A percentile compares a stretch with the other conserved stretches of the same genome.
Evolutionary conservation across 169 alveolate genomes (phyloP).

Genomic region (Plasmodium vivax): DNA sequence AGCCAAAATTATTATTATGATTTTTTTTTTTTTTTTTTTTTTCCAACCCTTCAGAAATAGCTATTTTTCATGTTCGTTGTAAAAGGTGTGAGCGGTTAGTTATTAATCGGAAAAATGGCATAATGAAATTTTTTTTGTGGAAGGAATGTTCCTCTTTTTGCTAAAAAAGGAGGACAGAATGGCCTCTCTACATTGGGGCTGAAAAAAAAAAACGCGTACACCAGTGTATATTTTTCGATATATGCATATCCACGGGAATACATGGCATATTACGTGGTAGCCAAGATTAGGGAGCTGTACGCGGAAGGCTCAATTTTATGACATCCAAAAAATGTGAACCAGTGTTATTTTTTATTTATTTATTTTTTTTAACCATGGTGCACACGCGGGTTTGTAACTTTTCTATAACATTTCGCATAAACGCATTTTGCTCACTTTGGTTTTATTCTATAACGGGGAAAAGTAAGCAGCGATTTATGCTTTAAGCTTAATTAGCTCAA

Average conservation of each 20-base stretch:
- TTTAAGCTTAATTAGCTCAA: neutral
- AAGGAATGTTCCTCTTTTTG: neutral
- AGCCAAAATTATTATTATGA: conserved; percentile 34
- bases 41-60: conserved; percentile 8
- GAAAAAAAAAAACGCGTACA: neutral
- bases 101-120: neutral
- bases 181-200: neutral
- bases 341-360: neutral
- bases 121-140: neutral
- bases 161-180: neutral
- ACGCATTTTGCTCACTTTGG: neutral
- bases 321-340: neutral
- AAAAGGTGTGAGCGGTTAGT: neutral
- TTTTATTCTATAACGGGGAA: neutral
- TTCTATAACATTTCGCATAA: neutral
- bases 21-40: conserved; percentile 44
- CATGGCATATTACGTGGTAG: neutral
- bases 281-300: neutral
- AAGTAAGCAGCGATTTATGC: neutral
- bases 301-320: neutral
- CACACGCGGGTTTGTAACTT: neutral
- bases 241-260: neutral
- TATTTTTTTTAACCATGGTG: neutral
- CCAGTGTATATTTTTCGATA: neutral
- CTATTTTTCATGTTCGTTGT: conserved; percentile 43